Base-by-base conservation (phyloP, 305 asterid species). In the Fraxinus albicans region DNA sequence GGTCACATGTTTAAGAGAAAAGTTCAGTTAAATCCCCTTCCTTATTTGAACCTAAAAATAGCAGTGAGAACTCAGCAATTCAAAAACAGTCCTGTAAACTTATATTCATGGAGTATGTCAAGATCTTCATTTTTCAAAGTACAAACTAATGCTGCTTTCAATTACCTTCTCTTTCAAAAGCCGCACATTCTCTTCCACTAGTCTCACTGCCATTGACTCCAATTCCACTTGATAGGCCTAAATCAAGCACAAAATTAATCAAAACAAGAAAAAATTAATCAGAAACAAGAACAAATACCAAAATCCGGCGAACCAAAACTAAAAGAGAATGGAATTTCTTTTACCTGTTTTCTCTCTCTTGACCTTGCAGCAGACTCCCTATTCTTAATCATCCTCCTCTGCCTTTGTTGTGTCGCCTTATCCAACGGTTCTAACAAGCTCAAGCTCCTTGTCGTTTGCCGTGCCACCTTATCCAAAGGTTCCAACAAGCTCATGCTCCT, bases 361-460 rank as follows among this genome's bases (percentile, higher is more conserved):
- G 98, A 94, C 86, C 98, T 90, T 0, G 98, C 97, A 2, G 98
- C 98, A 35, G 97, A 92, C 87, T 92, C 98, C 87, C 98, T 88
- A 82, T 93, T 94, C 93, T 94, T 94, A 70, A 94, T 94, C 98
- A 94, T 94, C 91, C 97, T 90, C 87, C 89, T 69, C 19, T 29
- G 75, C 38, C 38, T 27, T 15, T 69, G 75, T 33, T 69, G 93
- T 2, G 96, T 87, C 3, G 90, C 95, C 88, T 84, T 94, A 87
- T 93, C 96, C 90, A 91, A 77, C 0, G 97, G 95, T 77, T 94
- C 97, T 87, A 93, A 81, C 89, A 91, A 88, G 69, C 91, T 87
- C 88, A 84, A n/a, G 78, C 93, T 91, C 89, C 98, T 91, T 87
- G 86, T 35, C 21, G 29, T 69, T 27, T 69, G 75, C 38, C 33